These are phyloP conservation scores for Podospora pseudoanserina DNA, from an alignment of 495 filamentous ascomycete species.

Conservation along the genomic window DNA sequence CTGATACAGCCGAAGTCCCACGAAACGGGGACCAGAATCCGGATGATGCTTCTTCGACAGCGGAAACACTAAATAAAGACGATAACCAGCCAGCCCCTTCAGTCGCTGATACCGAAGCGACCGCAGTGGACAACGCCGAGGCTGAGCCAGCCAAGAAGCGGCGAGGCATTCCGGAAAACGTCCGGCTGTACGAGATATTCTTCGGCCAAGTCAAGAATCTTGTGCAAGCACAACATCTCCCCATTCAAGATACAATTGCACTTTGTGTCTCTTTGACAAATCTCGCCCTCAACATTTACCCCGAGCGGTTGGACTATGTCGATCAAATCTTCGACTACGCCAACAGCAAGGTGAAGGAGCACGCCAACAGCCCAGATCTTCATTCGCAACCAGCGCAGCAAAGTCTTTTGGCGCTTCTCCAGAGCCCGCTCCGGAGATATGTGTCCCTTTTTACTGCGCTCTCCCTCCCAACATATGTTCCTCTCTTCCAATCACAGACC, in stretches of 20 bases:
- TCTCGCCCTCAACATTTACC: slow-evolving; percentile 91
- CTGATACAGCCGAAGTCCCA: slow-evolving; percentile 16
- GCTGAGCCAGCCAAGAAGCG: slow-evolving; percentile 50
- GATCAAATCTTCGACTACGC: slow-evolving; percentile 91
- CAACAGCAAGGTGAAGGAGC: slow-evolving; percentile 79
- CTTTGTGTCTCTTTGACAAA: slow-evolving; percentile 88
- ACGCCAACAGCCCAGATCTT: slow-evolving; percentile 88
- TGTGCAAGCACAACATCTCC: slow-evolving; percentile 82
- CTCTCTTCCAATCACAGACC: slow-evolving; percentile 85
- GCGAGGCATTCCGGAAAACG: slow-evolving; percentile 70
- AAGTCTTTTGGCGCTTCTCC: slow-evolving; percentile 81
- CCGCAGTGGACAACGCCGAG: slow-evolving; percentile 39
- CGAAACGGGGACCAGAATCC: slow-evolving; percentile 20
- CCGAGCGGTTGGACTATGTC: slow-evolving; percentile 86
- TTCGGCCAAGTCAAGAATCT: slow-evolving; percentile 93
- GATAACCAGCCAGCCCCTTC: slow-evolving; percentile 40
- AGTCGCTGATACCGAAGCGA: slow-evolving; percentile 42
- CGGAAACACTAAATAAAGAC: slow-evolving; percentile 23
- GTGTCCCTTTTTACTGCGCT: slow-evolving; percentile 90
- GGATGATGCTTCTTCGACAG: slow-evolving; percentile 20
- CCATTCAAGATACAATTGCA: slow-evolving; percentile 92
- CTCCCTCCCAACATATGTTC: slow-evolving; percentile 83
- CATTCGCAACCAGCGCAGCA: slow-evolving; percentile 84
- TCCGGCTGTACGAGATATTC: slow-evolving; percentile 95
- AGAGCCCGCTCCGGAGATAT: slow-evolving; percentile 84